Evolutionary conservation across 257 asterid genomes (phyloP), one percentile per base, ranked within the genome.

Genomic region (Solanum chiquidenum): DNA sequence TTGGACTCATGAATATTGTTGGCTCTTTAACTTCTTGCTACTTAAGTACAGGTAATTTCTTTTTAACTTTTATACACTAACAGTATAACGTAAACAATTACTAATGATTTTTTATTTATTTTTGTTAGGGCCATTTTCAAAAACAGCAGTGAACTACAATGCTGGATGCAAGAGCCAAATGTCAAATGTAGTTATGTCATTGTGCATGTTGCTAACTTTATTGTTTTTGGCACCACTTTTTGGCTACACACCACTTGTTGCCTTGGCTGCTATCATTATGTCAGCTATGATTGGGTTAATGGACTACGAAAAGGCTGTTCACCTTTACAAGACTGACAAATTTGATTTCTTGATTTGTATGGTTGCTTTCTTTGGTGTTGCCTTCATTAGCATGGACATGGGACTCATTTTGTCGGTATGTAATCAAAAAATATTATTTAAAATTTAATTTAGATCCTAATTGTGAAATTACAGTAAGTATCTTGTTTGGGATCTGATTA

Each of bases 11-110:
- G 99, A 97, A 97, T 92, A 94, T 95, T 23, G 38, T 91, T n/a
- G 99, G 99, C 84, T 97, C 99, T 29, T 75, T 95, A 87, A 95
- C 98, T 7, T 97, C 99, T 1, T 97, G 99, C 92, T 97, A 97
- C 90, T 90, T 97, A 85, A 96, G 98, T 35, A 96, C 99, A 0
- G 99, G 99, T 96, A 92, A 33, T n/a, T 31, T 2, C 0, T 12
- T 8, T 8, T 18, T 16, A 33, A 72, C 31, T 74, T 37, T 21
- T 74, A 74, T 74, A 74, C 12, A 76, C 4, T 21, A 52, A 35
- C 20, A 35, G 1, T 2, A 3, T 37, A 74, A 34, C 7, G n/a
- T 72, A 20, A 34, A 34, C 55, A 3, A n/a, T 0, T 77, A 77
- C 64, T 55, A 55, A 55, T 55, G n/a, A 76, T 38, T 62, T 62